Base-by-base conservation (phyloP, 2,329 filamentous ascomycete species). In the Fusarium vanettenii region DNA sequence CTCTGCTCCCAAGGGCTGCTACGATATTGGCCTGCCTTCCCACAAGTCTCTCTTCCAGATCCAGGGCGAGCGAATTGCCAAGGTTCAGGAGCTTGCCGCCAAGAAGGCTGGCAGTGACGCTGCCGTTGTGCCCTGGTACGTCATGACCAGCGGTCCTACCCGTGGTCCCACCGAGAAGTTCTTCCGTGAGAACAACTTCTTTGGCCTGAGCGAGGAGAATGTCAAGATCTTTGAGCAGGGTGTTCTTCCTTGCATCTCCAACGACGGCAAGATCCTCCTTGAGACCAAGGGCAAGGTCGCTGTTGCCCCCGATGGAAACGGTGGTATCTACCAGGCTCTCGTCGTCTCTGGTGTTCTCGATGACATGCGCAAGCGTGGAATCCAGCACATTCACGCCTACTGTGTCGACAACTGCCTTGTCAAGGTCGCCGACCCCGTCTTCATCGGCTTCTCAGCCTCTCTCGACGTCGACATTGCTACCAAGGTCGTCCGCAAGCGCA, bases 351-450 rank as follows among this genome's bases (percentile, higher is more conserved):
- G 93, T 65, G 93, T 97, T 43, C 91, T 98, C 60, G 90, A 91
- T 52, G 95, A 98, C 84, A 97, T 99, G 93, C 90, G 91, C 78
- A 92, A 92, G 85, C 94, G 96, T 67, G 95, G 95, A 60, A 93
- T 98, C 81, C 86, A 98, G 88, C 97, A 99, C 86, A 93, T 99
- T 72, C 96, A 99, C 85, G 93, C 95, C 57, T 98, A 98, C 89
- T 98, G 97, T 81, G 97, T 99, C 55, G 97, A 99, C 87, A 99
- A 99, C 88, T 98, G 96, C 86, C 90, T 99, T n/a, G 96, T 98
- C 83, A 96, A 95, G 86, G 96, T 99, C n/a, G 96, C 96, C 31
- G 97, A 99, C 81, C 97, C 97, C 16, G 90, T 95, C 78, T 98
- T 99, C 86, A 92, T 98, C 79, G 97, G 97, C 78, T 98, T 98